phyloP scores from a whole-genome alignment of 208 protist genomes.

The Phytomonas sp. region DNA sequence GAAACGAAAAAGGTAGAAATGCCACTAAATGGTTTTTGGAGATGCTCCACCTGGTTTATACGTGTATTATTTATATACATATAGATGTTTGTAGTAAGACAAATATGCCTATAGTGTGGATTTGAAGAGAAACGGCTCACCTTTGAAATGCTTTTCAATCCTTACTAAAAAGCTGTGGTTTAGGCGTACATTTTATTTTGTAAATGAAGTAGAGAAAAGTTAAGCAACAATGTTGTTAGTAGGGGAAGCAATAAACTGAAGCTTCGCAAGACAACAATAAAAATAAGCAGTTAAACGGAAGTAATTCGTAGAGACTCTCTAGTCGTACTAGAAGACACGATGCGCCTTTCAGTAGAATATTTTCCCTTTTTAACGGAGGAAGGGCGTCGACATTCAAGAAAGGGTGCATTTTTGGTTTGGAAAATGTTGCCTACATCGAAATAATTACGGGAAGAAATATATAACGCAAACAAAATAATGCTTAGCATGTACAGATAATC shows the following conservation, averaged over 20 bases:
- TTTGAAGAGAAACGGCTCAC: background rate
- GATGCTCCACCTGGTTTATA: background rate
- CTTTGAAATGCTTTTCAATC: background rate
- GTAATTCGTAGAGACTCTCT: background rate
- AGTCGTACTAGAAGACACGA: background rate
- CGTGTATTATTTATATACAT: background rate
- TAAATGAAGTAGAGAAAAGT: background rate
- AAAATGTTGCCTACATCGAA: background rate
- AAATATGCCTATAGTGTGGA: conserved; percentile 2
- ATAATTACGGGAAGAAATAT: background rate
- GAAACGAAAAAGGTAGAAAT: background rate
- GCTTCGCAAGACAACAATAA: background rate
- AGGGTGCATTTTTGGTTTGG: background rate
- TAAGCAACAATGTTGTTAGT: conserved; percentile 1
- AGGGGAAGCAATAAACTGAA: conserved; percentile 2
- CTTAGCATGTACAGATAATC: background rate
- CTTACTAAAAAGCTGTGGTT: background rate
- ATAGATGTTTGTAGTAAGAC: background rate
- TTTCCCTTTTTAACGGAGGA: background rate
- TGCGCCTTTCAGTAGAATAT: background rate
- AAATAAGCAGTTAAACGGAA: background rate
- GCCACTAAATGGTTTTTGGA: background rate
- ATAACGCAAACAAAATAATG: conserved; percentile 8
- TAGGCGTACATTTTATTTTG: background rate
- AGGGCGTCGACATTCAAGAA: background rate